Percentiles rank a stretch among this genome's conserved stretches.
These are phyloP conservation scores for Neonectria coccinea DNA, from an alignment of 2,329 filamentous ascomycete species.

Conservation along the genomic window DNA sequence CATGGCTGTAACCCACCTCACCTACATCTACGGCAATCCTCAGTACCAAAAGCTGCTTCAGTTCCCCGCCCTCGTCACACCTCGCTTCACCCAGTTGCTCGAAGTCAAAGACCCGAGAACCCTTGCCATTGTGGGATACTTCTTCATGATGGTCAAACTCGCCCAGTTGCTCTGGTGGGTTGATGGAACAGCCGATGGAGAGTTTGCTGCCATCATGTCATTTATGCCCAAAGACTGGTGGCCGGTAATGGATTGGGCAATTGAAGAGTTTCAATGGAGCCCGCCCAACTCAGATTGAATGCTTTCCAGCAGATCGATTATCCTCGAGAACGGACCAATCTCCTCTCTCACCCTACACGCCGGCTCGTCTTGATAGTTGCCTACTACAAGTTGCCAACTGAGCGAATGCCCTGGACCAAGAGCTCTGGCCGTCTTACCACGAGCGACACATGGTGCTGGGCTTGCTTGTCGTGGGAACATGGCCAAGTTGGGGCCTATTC, in stretches of 20 bases:
- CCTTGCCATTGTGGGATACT: constrained; percentile 19
- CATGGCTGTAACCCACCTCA: constrained; percentile 3
- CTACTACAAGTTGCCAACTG: too few species aligned
- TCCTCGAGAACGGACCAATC: too few species aligned
- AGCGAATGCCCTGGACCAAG: too few species aligned
- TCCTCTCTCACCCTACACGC: too few species aligned
- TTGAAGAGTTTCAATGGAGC: constrained; percentile 17
- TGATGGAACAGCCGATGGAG: constrained; percentile 17
- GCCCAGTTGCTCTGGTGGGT: constrained; percentile 25
- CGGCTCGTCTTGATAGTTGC: too few species aligned
- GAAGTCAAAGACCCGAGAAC: constrained; percentile 18
- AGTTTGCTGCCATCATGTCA: constrained; percentile 25
- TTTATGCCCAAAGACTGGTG: constrained; percentile 22
- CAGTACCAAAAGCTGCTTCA: constrained; percentile 9
- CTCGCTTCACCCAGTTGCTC: constrained; percentile 15
- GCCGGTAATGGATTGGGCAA: constrained; percentile 20
- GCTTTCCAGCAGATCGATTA: too few species aligned
- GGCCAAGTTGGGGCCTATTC: too few species aligned
- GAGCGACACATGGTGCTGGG: too few species aligned
- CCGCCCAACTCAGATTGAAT: neutral
- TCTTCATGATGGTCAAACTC: constrained; percentile 24
- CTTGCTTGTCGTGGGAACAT: too few species aligned
- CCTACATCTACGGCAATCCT: neutral
- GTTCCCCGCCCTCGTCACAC: constrained; percentile 7
- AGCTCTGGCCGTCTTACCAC: too few species aligned